Evolutionary conservation across 208 protist genomes (phyloP), one percentile per base, ranked within the genome.

Genomic region (Wallacemonas sp.): DNA sequence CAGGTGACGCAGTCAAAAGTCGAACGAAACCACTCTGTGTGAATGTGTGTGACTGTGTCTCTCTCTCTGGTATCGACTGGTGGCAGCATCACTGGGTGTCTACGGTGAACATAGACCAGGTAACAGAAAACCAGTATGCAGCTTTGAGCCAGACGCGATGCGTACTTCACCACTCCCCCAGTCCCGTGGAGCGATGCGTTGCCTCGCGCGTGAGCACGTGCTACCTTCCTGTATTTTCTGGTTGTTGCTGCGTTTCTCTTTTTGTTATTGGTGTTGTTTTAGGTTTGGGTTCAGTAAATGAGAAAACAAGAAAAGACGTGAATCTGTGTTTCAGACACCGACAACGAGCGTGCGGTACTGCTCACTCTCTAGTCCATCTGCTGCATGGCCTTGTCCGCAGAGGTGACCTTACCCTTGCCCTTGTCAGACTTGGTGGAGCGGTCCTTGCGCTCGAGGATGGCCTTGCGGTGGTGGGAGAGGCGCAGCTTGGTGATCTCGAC

Each of bases 401-500:
- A 88, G 73, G 81, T 92, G 68, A 90, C 86, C 87, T 95, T 97
- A 41, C 71, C 87, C 92, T 96, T 97, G 61, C 76, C 84, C 86
- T 98, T 98, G 75, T 93, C 88, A 54, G 70, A 78, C 80, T 89
- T 94, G 56, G 79, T 80, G 70, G 77, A 87, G 80, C 87, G 81
- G 85, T 91, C 90, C 88, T 97, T 92, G 83, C 96, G 85, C 61
- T 96, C 97, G 43, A 99, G 88, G 70, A 99, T 92, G 34, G 70
- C 75, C 89, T 99, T 98, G 80, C 99, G 96, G 92, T 99, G 87
- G 77, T 98, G 96, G 87, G 99, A 98, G 32, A 99, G 80, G 85
- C 99, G 98, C 72, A 99, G 93, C 88, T 99, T 99, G 73, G 96
- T 99, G 87, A 99, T 99, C 78, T 99, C 90, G 56, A 99, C 93